Evolutionary conservation across 441 rosid species (phyloP).

Genomic region (Gossypium trilobum): DNA sequence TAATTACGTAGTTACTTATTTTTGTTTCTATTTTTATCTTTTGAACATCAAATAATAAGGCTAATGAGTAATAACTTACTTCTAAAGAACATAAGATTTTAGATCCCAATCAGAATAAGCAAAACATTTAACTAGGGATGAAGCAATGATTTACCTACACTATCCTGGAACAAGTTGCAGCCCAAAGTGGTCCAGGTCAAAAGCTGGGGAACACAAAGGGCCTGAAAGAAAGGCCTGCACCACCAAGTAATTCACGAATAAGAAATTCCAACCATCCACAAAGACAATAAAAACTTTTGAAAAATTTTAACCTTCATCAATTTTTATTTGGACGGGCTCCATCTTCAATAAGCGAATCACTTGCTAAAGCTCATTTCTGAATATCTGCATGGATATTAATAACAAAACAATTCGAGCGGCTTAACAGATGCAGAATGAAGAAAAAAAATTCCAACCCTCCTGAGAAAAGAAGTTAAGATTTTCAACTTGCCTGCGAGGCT

Average conservation of each 20-base stretch:
- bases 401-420: not conserved
- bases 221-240: constrained; percentile 40
- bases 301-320: constrained; percentile 34
- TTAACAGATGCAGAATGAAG: not conserved
- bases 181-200: constrained; percentile 52
- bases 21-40: not conserved
- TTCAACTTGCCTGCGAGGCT: constrained; percentile 64
- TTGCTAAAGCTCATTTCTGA: constrained; percentile 77
- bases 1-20: not conserved
- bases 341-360: constrained; percentile 37
- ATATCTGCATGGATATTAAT: constrained; percentile 39
- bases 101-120: not conserved
- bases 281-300: constrained; percentile 15
- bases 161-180: constrained; percentile 34
- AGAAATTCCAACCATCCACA: constrained; percentile 24
- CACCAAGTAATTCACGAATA: constrained; percentile 25
- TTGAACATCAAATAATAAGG: not conserved
- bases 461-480: not conserved
- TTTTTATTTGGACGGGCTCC: constrained; percentile 33
- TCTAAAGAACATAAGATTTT: not conserved
- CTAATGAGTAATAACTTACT: not conserved
- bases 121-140: not conserved
- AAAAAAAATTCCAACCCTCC: not conserved
- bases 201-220: constrained; percentile 55
- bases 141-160: constrained; percentile 34